Conservation (phyloP, 306 rosid genomes). For the Inga oerstediana region DNA sequence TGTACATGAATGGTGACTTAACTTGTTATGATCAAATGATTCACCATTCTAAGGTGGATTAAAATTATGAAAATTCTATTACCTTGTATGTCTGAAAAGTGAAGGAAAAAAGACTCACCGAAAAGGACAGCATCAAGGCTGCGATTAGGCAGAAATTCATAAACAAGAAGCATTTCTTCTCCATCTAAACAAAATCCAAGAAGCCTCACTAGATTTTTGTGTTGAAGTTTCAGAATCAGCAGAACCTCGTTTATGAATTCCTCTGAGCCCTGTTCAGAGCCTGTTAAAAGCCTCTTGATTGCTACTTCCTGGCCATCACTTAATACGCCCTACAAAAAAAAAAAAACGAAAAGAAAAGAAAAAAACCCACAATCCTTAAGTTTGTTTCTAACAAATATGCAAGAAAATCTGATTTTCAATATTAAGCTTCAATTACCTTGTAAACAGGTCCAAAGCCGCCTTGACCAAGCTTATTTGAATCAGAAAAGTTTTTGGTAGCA, state of each 20-base stretch:
- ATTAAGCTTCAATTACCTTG: slow-evolving; percentile 48
- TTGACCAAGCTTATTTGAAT: slow-evolving; percentile 66
- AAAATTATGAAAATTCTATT: neutral
- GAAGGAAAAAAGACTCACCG: slow-evolving; percentile 34
- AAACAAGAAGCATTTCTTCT: slow-evolving; percentile 65
- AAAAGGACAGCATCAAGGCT: slow-evolving; percentile 60
- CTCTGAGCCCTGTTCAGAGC: slow-evolving; percentile 63
- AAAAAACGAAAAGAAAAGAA: slow-evolving; percentile 14
- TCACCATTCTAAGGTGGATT: neutral
- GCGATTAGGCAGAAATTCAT: slow-evolving; percentile 67
- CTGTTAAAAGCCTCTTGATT: slow-evolving; percentile 64
- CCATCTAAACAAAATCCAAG: slow-evolving; percentile 63
- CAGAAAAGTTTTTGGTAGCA: slow-evolving; percentile 61
- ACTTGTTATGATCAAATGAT: neutral
- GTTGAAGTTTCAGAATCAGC: slow-evolving; percentile 68
- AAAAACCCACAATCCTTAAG: neutral
- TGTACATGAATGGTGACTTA: neutral
- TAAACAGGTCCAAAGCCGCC: slow-evolving; percentile 87
- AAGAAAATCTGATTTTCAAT: neutral
- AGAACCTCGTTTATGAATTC: slow-evolving; percentile 70
- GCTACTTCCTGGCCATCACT: slow-evolving; percentile 66
- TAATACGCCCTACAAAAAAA: slow-evolving; percentile 41
- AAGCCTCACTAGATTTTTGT: slow-evolving; percentile 73
- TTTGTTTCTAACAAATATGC: neutral
- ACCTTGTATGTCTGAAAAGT: neutral